A percentile compares a stretch with the other conserved stretches of the same genome.
Evolutionary conservation across 1,284 basidiomycete species (phyloP).

Genomic region (Boletellus sp.): DNA sequence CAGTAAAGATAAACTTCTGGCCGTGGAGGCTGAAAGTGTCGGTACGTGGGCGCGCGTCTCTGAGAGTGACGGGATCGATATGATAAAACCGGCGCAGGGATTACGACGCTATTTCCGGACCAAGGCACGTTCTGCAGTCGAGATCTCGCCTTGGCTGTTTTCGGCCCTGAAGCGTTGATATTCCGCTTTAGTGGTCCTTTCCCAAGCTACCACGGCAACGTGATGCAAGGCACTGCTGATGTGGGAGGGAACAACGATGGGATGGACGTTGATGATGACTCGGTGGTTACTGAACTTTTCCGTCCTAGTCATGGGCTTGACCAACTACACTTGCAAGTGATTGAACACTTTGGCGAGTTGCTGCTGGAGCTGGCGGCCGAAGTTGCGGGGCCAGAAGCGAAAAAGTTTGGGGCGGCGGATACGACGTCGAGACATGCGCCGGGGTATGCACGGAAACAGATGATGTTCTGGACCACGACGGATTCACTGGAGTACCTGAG

Average conservation of each 20-base stretch:
- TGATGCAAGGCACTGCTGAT: conserved; percentile 17
- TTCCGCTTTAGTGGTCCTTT: conserved; percentile 36
- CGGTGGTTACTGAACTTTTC: conserved; percentile 18
- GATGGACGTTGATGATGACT: conserved; percentile 62
- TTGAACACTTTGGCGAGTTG: conserved; percentile 62
- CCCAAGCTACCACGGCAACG: conserved; percentile 34
- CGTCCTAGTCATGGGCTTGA: conserved; percentile 57
- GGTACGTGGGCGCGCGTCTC: conserved; percentile 35
- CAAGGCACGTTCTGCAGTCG: conserved; percentile 35
- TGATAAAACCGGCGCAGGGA: conserved; percentile 25
- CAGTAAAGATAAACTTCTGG: conserved; percentile 65
- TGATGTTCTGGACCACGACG: conserved; percentile 48
- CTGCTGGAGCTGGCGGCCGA: conserved; percentile 54
- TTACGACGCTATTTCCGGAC: conserved; percentile 28
- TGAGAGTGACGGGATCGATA: conserved; percentile 2
- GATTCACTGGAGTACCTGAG: conserved; percentile 58
- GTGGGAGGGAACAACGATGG: conserved; percentile 42
- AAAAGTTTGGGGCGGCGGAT: conserved; percentile 27
- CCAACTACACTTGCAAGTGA: conserved; percentile 61
- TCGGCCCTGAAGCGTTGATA: conserved; percentile 35
- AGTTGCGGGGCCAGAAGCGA: conserved; percentile 47
- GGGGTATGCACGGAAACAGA: conserved; percentile 39
- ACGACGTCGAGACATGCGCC: conserved; percentile 56
- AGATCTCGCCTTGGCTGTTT: conserved; percentile 41
- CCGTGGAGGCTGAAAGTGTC: conserved; percentile 48